These are phyloP conservation scores for Kodamaea lidongshanica DNA, from an alignment of 805 yeast species.

Conservation along the genomic window DNA sequence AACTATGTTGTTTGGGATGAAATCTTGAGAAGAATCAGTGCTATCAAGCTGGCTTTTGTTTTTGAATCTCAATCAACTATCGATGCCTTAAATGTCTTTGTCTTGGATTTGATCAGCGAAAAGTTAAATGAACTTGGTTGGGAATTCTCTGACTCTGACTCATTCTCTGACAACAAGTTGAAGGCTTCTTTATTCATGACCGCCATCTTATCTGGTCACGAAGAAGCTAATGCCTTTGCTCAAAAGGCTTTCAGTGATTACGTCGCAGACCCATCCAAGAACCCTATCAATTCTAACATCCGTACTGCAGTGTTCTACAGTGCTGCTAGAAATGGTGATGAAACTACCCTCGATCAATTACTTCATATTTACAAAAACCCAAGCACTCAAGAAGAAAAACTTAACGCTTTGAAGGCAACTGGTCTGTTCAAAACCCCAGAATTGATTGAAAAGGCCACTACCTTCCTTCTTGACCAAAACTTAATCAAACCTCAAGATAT, in stretches of 20 bases:
- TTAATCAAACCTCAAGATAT: conserved; percentile 65
- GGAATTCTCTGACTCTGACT: conserved; percentile 50
- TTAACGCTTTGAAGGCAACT: conserved; percentile 60
- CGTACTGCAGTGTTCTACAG: conserved; percentile 58
- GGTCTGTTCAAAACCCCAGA: conserved; percentile 55
- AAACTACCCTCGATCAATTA: conserved; percentile 56
- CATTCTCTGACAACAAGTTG: conserved; percentile 59
- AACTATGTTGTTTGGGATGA: conserved; percentile 67
- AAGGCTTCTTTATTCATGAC: conserved; percentile 57
- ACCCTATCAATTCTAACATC: conserved; percentile 69
- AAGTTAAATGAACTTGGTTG: conserved; percentile 59
- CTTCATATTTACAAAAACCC: conserved; percentile 57
- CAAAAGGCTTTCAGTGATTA: conserved; percentile 46
- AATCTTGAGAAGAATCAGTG: conserved; percentile 43
- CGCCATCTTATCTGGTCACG: conserved; percentile 51
- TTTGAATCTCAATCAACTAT: conserved; percentile 45
- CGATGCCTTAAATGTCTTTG: conserved; percentile 47
- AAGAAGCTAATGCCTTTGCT: conserved; percentile 42
- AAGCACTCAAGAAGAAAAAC: conserved; percentile 57
- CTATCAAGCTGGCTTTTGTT: conserved; percentile 48
- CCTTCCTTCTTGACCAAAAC: conserved; percentile 49
- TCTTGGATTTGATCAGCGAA: conserved; percentile 47
- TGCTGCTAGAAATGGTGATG: conserved; percentile 63
- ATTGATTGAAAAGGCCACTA: conserved; percentile 51
- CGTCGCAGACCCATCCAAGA: conserved; percentile 51